phyloP scores from a whole-genome alignment of 352 stramenopile species.

The Phytophthora chlamydospora region DNA sequence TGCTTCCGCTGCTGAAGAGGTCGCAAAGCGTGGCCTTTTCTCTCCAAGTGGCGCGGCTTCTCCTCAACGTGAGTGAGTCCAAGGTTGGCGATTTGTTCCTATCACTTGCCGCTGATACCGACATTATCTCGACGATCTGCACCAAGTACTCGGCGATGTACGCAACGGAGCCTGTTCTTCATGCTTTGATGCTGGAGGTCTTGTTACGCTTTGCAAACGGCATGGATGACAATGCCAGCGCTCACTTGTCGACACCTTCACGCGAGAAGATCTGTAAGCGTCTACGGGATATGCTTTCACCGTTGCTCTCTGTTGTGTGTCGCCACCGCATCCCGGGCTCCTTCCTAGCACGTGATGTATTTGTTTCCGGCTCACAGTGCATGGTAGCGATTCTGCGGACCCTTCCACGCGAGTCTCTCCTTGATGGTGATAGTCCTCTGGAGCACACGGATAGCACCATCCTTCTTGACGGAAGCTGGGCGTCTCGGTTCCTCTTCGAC shows the following conservation, averaged over 20 bases:
- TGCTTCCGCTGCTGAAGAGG: slow-evolving; percentile 54
- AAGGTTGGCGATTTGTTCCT: slow-evolving; percentile 56
- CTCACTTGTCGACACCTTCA: slow-evolving; percentile 25
- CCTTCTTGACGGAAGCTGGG: slow-evolving; percentile 54
- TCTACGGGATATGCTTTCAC: slow-evolving; percentile 42
- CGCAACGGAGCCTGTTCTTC: slow-evolving; percentile 47
- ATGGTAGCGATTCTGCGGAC: slow-evolving; percentile 40
- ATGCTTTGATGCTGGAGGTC: slow-evolving; percentile 49
- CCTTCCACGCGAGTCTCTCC: slow-evolving; percentile 30
- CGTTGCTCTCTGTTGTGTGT: slow-evolving; percentile 54
- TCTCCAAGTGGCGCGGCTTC: slow-evolving; percentile 47
- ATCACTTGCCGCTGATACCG: slow-evolving; percentile 64
- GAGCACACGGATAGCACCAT: slow-evolving; percentile 44
- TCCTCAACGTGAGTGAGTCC: slow-evolving; percentile 56
- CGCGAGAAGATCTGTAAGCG: slow-evolving; percentile 47
- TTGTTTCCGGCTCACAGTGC: slow-evolving; percentile 43
- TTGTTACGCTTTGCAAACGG: slow-evolving; percentile 40
- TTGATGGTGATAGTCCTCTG: slow-evolving; percentile 25
- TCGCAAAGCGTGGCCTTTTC: slow-evolving; percentile 39
- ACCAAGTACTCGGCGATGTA: slow-evolving; percentile 53
- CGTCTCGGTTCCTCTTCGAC: slow-evolving; percentile 64
- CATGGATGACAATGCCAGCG: slow-evolving; percentile 13
- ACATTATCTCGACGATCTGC: slow-evolving; percentile 54
- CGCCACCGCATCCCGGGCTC: slow-evolving; percentile 61
- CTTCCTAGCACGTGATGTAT: slow-evolving; percentile 53